phyloP scores from a whole-genome alignment of 352 stramenopile species.

The Plasmopara muralis region DNA sequence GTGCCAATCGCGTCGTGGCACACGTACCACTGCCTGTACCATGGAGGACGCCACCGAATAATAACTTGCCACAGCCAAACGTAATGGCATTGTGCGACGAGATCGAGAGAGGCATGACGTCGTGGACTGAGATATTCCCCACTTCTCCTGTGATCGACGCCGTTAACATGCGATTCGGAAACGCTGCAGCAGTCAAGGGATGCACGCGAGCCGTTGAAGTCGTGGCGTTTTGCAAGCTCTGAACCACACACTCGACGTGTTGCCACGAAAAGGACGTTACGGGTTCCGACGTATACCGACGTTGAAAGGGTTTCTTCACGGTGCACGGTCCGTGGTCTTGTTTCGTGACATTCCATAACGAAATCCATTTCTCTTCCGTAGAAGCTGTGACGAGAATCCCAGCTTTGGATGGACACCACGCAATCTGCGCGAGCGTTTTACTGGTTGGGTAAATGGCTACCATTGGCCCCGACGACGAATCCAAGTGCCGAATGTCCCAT shows the following conservation, averaged over 20 bases:
- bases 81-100: slow-evolving; percentile 60
- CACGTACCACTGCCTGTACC: slow-evolving; percentile 25
- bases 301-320: slow-evolving; percentile 68
- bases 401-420: slow-evolving; percentile 77
- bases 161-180: slow-evolving; percentile 75
- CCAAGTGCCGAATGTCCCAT: slow-evolving; percentile 82
- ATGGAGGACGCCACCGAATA: slow-evolving; percentile 47
- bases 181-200: slow-evolving; percentile 32
- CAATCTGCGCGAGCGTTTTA: slow-evolving; percentile 69
- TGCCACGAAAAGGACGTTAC: slow-evolving; percentile 81
- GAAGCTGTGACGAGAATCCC: slow-evolving; percentile 76
- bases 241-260: slow-evolving; percentile 22
- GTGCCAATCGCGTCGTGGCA: slow-evolving; percentile 28
- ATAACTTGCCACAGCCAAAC: slow-evolving; percentile 67
- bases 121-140: slow-evolving; percentile 84
- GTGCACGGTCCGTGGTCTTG: slow-evolving; percentile 37
- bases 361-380: slow-evolving; percentile 75
- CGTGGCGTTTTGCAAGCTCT: too few species aligned
- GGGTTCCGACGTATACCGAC: slow-evolving; percentile 71
- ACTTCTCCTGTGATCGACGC: slow-evolving; percentile 65
- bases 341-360: slow-evolving; percentile 75
- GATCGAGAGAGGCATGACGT: slow-evolving; percentile 77
- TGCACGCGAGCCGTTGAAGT: too few species aligned
- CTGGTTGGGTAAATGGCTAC: slow-evolving; percentile 66
- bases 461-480: slow-evolving; percentile 51